phyloP scores from a whole-genome alignment of 345 rosid genomes.

The Acer yangbiense region DNA sequence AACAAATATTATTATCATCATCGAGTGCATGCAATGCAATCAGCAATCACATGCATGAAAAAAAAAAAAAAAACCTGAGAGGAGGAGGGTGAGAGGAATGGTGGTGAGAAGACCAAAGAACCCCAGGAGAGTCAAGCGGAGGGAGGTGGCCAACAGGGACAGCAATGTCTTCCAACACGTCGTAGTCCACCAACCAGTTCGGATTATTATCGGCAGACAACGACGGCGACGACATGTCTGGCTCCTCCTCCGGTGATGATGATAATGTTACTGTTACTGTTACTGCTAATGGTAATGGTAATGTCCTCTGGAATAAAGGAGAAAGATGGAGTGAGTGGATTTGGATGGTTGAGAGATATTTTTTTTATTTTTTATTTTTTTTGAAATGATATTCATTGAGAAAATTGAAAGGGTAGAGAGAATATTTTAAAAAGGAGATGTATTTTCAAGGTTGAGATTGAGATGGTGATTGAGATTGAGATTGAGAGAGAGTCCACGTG shows the following conservation, averaged over 20 bases:
- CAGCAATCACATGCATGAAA: neutral
- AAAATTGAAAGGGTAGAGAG: slow-evolving; percentile 2
- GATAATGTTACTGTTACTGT: neutral
- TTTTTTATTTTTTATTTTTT: no score
- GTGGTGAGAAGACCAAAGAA: slow-evolving; percentile 38
- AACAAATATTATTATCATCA: neutral
- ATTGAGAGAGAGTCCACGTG: no score
- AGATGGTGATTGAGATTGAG: no score
- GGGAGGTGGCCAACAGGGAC: slow-evolving; percentile 46
- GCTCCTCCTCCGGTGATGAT: neutral
- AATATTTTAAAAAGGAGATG: slow-evolving; percentile 19
- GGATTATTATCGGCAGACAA: slow-evolving; percentile 20
- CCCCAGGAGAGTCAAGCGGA: slow-evolving; percentile 32
- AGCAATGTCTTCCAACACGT: slow-evolving; percentile 41
- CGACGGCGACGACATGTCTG: slow-evolving; percentile 29
- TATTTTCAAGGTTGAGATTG: neutral
- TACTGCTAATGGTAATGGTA: neutral
- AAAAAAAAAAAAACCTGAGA: slow-evolving; percentile 27
- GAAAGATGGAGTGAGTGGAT: slow-evolving; percentile 19
- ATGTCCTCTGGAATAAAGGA: neutral
- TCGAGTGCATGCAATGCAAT: neutral
- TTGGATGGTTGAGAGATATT: slow-evolving; percentile 14
- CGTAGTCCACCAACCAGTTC: slow-evolving; percentile 48
- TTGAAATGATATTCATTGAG: no score
- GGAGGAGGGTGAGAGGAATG: slow-evolving; percentile 23